Evolutionary conservation across 805 yeast species (phyloP), one percentile per base, ranked within the genome.

Genomic region (Saturnispora quitensis): DNA sequence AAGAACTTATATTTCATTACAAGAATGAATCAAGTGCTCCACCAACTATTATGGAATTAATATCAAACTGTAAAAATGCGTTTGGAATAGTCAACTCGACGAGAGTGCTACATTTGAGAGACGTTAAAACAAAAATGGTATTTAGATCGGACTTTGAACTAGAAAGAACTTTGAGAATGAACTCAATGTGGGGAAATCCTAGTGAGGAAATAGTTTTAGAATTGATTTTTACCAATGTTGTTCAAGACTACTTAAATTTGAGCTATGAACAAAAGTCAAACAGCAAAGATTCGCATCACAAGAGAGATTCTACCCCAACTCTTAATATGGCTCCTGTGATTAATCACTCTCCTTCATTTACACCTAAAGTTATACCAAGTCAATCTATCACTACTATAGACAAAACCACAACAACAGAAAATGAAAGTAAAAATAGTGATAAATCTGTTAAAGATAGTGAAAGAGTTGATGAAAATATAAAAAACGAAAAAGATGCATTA

Each of bases 21-120:
- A 79, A 86, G 13, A 73, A 80, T 4, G 66, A 73, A 45, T 78
- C 80, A 56, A 78, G 84, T 44, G 84, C 95, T 0, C 84, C 95
- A 6, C 98, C 98, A 2, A 83, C 93, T 0, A 69, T 82, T 40
- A 61, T 75, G 28, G 98, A 90, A 66, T 68, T 90, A n/a, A 59
- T 89, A 12, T 86, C 85, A 52, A 89, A 89, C 62, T 89, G 88
- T 15, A 80, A 79, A 50, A 71, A 75, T 48, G 86, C 90, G 24
- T 90, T 90, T 65, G 75, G 77, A n/a, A 76, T 82, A 33, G 67
- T 71, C 15, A 66, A 66, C 50, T 58, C 64, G 20, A 62, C 63
- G 24, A 55, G 67, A 43, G 64, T 68, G 12, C 58, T 75, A 20
- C 66, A 69, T 31, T 62, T 75, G 10, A 60, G 67, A 52, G 64